Percentiles rank a stretch among this genome's conserved stretches.
Evolutionary conservation across 768 basidiomycete genomes (phyloP).

Genomic region (Trametes meyenii): DNA sequence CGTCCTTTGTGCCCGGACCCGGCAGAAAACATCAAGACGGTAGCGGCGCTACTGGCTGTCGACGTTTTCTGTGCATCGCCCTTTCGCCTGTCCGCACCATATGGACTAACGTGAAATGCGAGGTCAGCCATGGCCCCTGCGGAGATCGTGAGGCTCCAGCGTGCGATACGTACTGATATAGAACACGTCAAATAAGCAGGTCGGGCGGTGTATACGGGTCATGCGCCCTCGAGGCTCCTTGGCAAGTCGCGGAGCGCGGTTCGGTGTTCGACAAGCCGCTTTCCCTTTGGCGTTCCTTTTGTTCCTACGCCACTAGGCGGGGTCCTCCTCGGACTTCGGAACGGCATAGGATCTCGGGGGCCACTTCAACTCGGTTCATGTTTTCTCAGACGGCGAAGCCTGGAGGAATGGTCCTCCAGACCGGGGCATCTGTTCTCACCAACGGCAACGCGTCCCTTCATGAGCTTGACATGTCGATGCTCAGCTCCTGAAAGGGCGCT

Average conservation of each 20-base stretch:
- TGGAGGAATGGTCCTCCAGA: slow-evolving; percentile 1
- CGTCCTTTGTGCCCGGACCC: too few relatives aligned
- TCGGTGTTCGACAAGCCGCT: background rate
- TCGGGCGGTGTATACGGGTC: background rate
- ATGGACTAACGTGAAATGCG: too few relatives aligned
- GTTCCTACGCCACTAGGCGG: background rate
- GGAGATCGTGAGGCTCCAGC: background rate
- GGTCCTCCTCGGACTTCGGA: slow-evolving; percentile 6
- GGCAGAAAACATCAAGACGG: too few relatives aligned
- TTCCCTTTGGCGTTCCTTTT: background rate
- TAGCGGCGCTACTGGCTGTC: too few relatives aligned
- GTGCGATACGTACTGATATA: background rate
- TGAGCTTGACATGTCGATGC: background rate
- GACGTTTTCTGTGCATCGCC: too few relatives aligned
- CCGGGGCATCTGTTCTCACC: background rate
- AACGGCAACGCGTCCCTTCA: too few relatives aligned
- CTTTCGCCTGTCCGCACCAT: background rate
- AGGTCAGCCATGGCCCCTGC: background rate
- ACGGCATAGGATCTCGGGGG: background rate
- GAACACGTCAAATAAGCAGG: background rate
- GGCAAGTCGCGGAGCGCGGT: background rate
- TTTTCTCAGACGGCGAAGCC: background rate
- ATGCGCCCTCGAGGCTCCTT: background rate
- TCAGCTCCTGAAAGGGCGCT: background rate
- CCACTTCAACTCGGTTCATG: too few relatives aligned